Conservation (phyloP, 331 rosid species). For the Malus hybrid region DNA sequence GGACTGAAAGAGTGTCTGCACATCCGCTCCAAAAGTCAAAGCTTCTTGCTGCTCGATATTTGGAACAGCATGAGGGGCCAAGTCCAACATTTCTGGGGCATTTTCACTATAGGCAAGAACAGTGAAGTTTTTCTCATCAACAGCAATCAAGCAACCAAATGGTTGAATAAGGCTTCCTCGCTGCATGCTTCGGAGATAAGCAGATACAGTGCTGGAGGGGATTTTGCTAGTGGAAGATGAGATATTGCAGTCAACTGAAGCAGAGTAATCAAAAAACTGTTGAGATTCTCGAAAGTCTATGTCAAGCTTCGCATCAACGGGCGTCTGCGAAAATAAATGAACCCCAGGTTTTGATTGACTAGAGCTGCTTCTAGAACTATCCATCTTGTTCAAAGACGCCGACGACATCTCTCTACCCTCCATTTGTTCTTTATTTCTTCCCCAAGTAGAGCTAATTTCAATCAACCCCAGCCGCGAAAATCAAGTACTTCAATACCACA, state of each 20-base stretch:
- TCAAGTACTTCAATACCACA: background rate
- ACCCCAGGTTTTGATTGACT: slow-evolving; percentile 20
- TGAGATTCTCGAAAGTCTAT: slow-evolving; percentile 24
- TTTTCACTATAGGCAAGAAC: slow-evolving; percentile 38
- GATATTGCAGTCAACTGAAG: slow-evolving; percentile 22
- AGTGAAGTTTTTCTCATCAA: slow-evolving; percentile 21
- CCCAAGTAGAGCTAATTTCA: slow-evolving; percentile 6
- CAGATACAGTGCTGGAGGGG: slow-evolving; percentile 28
- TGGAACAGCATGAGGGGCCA: slow-evolving; percentile 42
- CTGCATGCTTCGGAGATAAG: slow-evolving; percentile 37
- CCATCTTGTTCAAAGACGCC: slow-evolving; percentile 19
- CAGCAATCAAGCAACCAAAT: slow-evolving; percentile 38
- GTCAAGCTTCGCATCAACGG: slow-evolving; percentile 36
- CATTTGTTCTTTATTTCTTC: background rate
- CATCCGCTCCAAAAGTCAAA: slow-evolving; percentile 32
- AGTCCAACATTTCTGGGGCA: slow-evolving; percentile 41
- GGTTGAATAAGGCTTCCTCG: slow-evolving; percentile 38
- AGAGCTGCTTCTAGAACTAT: slow-evolving; percentile 20
- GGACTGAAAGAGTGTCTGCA: slow-evolving; percentile 28
- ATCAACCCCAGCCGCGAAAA: background rate
- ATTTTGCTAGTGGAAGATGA: slow-evolving; percentile 27
- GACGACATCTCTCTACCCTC: slow-evolving; percentile 27
- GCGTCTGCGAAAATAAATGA: slow-evolving; percentile 25
- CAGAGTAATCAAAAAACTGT: slow-evolving; percentile 17
- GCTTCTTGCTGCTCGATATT: slow-evolving; percentile 35